Evolutionary conservation across 306 rosid genomes (phyloP).

Genomic region (Rosa multiflora): DNA sequence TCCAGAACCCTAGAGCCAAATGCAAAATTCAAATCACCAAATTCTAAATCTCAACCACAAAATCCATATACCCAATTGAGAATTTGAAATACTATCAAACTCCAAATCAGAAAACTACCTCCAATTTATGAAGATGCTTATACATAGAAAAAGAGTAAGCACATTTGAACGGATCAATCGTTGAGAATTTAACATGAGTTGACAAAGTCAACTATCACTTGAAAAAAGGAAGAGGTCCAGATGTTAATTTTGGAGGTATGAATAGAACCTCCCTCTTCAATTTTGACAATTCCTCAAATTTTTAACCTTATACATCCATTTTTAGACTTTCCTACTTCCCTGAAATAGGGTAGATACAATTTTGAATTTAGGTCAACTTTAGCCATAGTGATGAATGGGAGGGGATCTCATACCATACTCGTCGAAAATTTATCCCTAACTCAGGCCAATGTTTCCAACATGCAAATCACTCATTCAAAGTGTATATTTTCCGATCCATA

Average conservation of each 20-base stretch:
- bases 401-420: not conserved
- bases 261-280: no score
- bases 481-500: not conserved
- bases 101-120: slow-evolving; percentile 11
- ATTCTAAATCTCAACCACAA: not conserved
- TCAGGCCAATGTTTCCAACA: not conserved
- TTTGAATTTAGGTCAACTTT: not conserved
- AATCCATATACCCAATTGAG: not conserved
- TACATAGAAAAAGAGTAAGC: slow-evolving; percentile 16
- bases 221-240: no score
- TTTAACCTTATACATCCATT: not conserved
- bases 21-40: not conserved
- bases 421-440: not conserved
- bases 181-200: no score
- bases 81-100: no score
- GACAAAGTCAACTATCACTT: no score
- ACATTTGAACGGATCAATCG: slow-evolving; percentile 15
- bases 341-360: not conserved
- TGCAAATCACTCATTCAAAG: not conserved
- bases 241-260: no score
- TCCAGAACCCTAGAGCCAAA: not conserved
- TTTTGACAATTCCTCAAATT: no score
- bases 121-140: slow-evolving; percentile 26
- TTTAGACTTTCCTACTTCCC: not conserved
- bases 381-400: not conserved